A percentile compares a stretch with the other conserved stretches of the same genome.
Conservation (phyloP, 2,329 filamentous ascomycete species). For the Beauveria rudraprayagi region DNA sequence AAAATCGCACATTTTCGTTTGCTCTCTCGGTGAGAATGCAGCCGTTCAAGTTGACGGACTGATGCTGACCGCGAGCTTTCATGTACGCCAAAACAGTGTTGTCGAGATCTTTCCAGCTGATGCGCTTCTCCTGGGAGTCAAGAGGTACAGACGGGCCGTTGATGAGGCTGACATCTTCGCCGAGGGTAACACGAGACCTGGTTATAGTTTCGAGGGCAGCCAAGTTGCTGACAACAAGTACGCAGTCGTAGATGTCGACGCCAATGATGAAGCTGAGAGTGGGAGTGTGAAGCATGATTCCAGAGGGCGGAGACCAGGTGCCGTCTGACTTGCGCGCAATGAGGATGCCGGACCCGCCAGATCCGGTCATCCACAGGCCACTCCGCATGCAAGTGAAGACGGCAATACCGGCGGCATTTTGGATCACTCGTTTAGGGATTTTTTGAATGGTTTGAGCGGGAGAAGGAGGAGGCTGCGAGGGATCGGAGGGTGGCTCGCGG, state of each 20-base stretch:
- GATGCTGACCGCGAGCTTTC: slow-evolving; percentile 49
- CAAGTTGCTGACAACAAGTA: slow-evolving; percentile 84
- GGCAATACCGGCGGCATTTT: slow-evolving; percentile 81
- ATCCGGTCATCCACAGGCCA: slow-evolving; percentile 84
- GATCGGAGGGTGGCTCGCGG: slow-evolving; percentile 17
- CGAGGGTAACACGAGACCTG: slow-evolving; percentile 68
- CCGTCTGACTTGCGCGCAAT: slow-evolving; percentile 79
- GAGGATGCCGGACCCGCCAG: slow-evolving; percentile 81
- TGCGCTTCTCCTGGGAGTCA: slow-evolving; percentile 43
- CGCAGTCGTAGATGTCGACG: slow-evolving; percentile 92
- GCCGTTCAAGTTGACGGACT: slow-evolving; percentile 46
- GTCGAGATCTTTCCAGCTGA: slow-evolving; percentile 43
- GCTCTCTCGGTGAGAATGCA: slow-evolving; percentile 48
- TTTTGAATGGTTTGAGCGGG: slow-evolving; percentile 59
- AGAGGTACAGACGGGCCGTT: slow-evolving; percentile 62
- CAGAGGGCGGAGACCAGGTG: slow-evolving; percentile 84
- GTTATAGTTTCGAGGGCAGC: slow-evolving; percentile 80
- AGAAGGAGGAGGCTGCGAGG: slow-evolving; percentile 35
- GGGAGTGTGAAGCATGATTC: slow-evolving; percentile 82
- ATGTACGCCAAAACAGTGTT: slow-evolving; percentile 51
- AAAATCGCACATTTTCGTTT: slow-evolving; percentile 55
- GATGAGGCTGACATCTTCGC: slow-evolving; percentile 69
- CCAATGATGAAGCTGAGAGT: slow-evolving; percentile 84
- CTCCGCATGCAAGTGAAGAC: slow-evolving; percentile 96
- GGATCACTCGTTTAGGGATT: slow-evolving; percentile 78